Percentiles rank a stretch among this genome's conserved stretches.
These are phyloP conservation scores for Coemansia umbellata DNA, from an alignment of 192 early-diverging fungal genomes.

Conservation along the genomic window DNA sequence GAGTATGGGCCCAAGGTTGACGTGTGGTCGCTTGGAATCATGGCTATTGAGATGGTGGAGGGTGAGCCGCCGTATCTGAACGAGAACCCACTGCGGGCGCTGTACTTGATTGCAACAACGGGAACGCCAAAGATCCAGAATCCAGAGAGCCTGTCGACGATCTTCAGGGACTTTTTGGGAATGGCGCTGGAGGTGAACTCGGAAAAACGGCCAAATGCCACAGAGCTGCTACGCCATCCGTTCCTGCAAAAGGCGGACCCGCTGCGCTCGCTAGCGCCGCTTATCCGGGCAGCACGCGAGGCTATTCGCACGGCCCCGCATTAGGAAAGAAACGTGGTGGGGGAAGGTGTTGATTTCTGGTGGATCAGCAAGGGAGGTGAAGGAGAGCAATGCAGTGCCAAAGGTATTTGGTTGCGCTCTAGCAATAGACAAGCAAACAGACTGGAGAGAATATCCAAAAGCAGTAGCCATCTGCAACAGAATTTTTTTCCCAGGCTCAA, in stretches of 20 bases:
- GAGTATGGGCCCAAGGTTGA: slow-evolving; percentile 92
- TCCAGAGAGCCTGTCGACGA: slow-evolving; percentile 69
- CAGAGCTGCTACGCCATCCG: slow-evolving; percentile 78
- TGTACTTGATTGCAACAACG: slow-evolving; percentile 94
- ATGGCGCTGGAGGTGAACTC: slow-evolving; percentile 79
- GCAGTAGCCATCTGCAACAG: too few relatives aligned
- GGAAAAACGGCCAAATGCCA: slow-evolving; percentile 73
- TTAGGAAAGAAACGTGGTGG: background rate
- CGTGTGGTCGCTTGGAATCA: slow-evolving; percentile 97
- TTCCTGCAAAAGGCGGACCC: slow-evolving; percentile 83
- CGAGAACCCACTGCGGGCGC: slow-evolving; percentile 84
- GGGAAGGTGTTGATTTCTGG: background rate
- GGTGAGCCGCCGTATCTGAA: slow-evolving; percentile 96
- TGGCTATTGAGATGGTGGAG: slow-evolving; percentile 98
- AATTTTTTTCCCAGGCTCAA: too few relatives aligned
- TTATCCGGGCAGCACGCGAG: slow-evolving; percentile 72
- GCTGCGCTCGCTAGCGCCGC: slow-evolving; percentile 71
- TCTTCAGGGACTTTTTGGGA: slow-evolving; percentile 84
- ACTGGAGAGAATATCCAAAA: too few relatives aligned
- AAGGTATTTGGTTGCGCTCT: too few relatives aligned
- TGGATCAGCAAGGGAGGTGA: background rate
- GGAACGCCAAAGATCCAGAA: slow-evolving; percentile 89
- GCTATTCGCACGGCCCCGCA: slow-evolving; percentile 51
- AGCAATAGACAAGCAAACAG: too few relatives aligned
- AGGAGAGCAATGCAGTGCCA: background rate